Conservation (phyloP, 2,329 filamentous ascomycete genomes). For the Trichoderma koningii region DNA sequence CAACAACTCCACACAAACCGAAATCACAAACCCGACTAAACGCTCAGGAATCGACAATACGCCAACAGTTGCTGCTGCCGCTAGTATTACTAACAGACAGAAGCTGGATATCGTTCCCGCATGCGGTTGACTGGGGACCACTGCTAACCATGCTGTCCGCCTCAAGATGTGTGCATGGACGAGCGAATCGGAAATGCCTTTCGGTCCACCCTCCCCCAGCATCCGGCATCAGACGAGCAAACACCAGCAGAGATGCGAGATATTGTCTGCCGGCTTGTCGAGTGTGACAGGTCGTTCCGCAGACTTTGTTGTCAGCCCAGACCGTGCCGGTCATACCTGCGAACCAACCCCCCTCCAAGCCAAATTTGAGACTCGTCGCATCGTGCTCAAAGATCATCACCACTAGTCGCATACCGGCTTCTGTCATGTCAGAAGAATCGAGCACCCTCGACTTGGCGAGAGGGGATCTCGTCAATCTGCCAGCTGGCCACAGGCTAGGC, state of each 20-base stretch:
- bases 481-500: slow-evolving; percentile 18
- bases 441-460: not conserved
- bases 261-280: slow-evolving; percentile 2
- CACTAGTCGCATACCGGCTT: not conserved
- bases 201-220: not conserved
- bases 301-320: slow-evolving; percentile 17
- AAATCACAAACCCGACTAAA: not conserved
- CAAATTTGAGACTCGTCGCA: slow-evolving; percentile 1
- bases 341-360: slow-evolving; percentile 1
- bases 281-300: slow-evolving; percentile 3
- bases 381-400: not conserved
- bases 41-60: not conserved
- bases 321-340: not conserved
- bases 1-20: not conserved
- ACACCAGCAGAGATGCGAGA: not conserved
- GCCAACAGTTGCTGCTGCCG: not conserved
- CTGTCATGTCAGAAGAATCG: not conserved
- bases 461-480: not conserved
- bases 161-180: not conserved
- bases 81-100: not conserved
- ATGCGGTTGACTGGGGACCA: not conserved
- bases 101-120: not conserved
- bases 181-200: slow-evolving; percentile 19
- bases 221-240: not conserved
- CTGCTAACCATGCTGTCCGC: slow-evolving; percentile 6